phyloP scores from a whole-genome alignment of 2,329 filamentous ascomycete genomes.

The Exophiala xenobiotica region DNA sequence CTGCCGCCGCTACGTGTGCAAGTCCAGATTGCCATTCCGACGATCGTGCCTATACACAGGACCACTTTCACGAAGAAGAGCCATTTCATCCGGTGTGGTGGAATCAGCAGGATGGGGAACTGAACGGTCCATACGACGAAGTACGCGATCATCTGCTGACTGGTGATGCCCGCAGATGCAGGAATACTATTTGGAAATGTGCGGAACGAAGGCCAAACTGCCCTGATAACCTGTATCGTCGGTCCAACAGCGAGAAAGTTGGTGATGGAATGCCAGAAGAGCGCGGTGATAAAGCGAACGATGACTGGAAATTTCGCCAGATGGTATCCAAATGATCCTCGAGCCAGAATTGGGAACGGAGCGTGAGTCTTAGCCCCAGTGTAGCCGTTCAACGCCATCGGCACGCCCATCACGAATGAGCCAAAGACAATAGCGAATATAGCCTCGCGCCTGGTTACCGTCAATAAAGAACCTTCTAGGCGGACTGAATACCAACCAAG shows the following conservation, averaged over 20 bases:
- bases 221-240: slow-evolving; percentile 35
- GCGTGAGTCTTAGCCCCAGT: slow-evolving; percentile 47
- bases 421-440: slow-evolving; percentile 16
- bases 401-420: slow-evolving; percentile 30
- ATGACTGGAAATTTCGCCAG: slow-evolving; percentile 57
- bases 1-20: slow-evolving; percentile 45
- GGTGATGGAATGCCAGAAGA: slow-evolving; percentile 52
- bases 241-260: slow-evolving; percentile 35
- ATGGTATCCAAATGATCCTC: slow-evolving; percentile 58
- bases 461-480: neutral
- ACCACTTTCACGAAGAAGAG: slow-evolving; percentile 52
- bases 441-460: slow-evolving; percentile 35
- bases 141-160: slow-evolving; percentile 56
- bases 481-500: slow-evolving; percentile 38
- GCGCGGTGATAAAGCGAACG: slow-evolving; percentile 52
- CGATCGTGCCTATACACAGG: slow-evolving; percentile 34
- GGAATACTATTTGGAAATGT: slow-evolving; percentile 54
- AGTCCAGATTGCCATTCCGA: slow-evolving; percentile 38
- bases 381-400: slow-evolving; percentile 52
- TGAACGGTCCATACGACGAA: slow-evolving; percentile 58
- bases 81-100: slow-evolving; percentile 55
- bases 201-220: slow-evolving; percentile 49
- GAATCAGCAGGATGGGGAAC: slow-evolving; percentile 57
- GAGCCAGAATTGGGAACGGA: slow-evolving; percentile 56
- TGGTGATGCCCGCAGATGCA: slow-evolving; percentile 52